phyloP scores from a whole-genome alignment of 1,284 basidiomycete genomes.

The Cutaneotrichosporon daszewskae region DNA sequence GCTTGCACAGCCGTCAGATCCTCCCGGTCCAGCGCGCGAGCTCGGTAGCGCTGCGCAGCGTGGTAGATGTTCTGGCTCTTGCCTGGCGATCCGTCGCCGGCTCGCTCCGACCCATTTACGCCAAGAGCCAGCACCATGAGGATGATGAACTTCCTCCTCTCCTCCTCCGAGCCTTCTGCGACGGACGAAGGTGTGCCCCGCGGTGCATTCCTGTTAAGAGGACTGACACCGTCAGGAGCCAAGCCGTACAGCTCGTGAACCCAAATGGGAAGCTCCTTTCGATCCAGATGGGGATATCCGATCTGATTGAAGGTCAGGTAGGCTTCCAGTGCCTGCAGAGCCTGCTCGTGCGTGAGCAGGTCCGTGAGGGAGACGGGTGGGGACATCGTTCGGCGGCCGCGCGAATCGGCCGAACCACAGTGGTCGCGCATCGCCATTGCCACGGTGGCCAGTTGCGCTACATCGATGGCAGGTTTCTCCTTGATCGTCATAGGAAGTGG shows the following conservation, averaged over 20 bases:
- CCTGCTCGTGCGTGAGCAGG: conserved; percentile 17
- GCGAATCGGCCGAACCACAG: too few relatives aligned
- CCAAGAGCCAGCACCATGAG: conserved; percentile 34
- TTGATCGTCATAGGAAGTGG: too few relatives aligned
- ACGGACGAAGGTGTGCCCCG: not conserved
- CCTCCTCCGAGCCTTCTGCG: conserved; percentile 3
- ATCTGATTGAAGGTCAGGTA: conserved; percentile 26
- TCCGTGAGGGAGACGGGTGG: conserved; percentile 3
- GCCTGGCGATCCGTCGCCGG: conserved; percentile 19
- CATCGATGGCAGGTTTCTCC: too few relatives aligned
- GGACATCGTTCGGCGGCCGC: not conserved
- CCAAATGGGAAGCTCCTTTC: conserved; percentile 18
- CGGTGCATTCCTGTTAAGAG: too few relatives aligned
- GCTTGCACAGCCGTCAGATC: conserved; percentile 29
- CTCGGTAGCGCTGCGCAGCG: conserved; percentile 18
- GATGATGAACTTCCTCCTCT: conserved; percentile 26
- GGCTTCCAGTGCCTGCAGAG: conserved; percentile 17
- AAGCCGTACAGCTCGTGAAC: conserved; percentile 23
- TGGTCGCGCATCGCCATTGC: conserved; percentile 4
- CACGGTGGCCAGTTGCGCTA: not conserved
- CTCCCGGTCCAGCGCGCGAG: conserved; percentile 20
- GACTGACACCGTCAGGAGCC: conserved; percentile 3
- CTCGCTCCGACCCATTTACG: conserved; percentile 14
- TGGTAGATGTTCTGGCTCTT: conserved; percentile 14
- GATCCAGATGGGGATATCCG: conserved; percentile 28